phyloP scores from a whole-genome alignment of 768 basidiomycete species.

The Lentinula raphanica region DNA sequence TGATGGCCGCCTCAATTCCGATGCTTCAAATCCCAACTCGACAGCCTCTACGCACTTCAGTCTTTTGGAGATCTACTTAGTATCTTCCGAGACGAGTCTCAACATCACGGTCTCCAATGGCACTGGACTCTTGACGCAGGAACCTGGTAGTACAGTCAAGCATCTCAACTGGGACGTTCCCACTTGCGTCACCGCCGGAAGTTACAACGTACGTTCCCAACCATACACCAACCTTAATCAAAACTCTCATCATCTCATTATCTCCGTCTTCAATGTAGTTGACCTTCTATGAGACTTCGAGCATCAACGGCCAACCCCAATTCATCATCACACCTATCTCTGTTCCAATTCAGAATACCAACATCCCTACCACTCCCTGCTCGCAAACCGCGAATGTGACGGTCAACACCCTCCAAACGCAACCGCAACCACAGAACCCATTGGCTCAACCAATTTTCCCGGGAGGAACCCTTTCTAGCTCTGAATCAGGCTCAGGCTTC shows the following conservation, averaged over 20 bases:
- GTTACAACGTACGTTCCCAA: conserved; percentile 34
- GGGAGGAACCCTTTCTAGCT: not conserved
- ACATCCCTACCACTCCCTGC: conserved; percentile 20
- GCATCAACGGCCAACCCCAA: conserved; percentile 24
- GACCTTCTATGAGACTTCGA: conserved; percentile 40
- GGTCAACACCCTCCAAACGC: conserved; percentile 18
- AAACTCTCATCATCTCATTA: not conserved
- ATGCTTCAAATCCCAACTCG: conserved; percentile 29
- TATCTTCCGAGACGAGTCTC: conserved; percentile 30
- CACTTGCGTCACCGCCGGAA: conserved; percentile 31
- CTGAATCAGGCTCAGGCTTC: conserved; percentile 2
- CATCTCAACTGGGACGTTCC: conserved; percentile 36
- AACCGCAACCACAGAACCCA: conserved; percentile 31
- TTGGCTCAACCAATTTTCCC: conserved; percentile 25
- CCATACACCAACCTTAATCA: not conserved
- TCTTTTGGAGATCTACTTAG: conserved; percentile 36
- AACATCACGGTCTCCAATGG: conserved; percentile 37
- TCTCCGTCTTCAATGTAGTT: conserved; percentile 25
- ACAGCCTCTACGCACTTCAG: conserved; percentile 30
- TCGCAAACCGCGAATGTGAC: conserved; percentile 11
- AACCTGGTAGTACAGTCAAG: conserved; percentile 37
- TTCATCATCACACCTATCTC: conserved; percentile 39
- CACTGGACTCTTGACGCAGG: conserved; percentile 29
- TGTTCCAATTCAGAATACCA: conserved; percentile 27
- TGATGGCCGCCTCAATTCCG: conserved; percentile 35